Conservation (phyloP, 352 stramenopile genomes). For the Pythium sukuiense region DNA sequence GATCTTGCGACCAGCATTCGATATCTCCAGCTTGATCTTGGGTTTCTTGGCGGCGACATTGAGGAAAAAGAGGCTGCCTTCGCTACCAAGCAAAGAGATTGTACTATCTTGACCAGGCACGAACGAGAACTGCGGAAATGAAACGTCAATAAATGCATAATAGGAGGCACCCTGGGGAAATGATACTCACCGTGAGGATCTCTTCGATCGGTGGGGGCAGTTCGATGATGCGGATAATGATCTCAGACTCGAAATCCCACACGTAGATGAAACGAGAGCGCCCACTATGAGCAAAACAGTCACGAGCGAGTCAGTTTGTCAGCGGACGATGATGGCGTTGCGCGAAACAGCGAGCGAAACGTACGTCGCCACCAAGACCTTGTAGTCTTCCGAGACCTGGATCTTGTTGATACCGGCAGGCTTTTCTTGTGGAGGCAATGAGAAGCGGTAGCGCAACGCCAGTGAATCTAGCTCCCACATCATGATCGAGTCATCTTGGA, state of each 20-base stretch:
- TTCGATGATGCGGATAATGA: constrained; percentile 85
- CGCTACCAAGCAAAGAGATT: constrained; percentile 67
- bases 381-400: constrained; percentile 71
- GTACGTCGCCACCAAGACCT: constrained; percentile 78
- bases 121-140: constrained; percentile 53
- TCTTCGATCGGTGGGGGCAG: constrained; percentile 68
- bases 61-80: constrained; percentile 73
- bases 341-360: background rate
- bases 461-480: constrained; percentile 84
- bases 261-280: constrained; percentile 79
- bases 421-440: constrained; percentile 61
- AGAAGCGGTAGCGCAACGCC: constrained; percentile 71
- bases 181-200: constrained; percentile 50
- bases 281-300: constrained; percentile 37
- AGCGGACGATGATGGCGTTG: no score
- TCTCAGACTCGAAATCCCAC: constrained; percentile 83
- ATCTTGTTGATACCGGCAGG: constrained; percentile 63
- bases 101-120: constrained; percentile 54
- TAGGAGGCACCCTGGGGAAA: background rate
- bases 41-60: constrained; percentile 64
- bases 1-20: constrained; percentile 50
- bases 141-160: background rate
- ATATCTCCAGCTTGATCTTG: constrained; percentile 76
- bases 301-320: background rate
- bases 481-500: constrained; percentile 84